phyloP scores from a whole-genome alignment of 2,329 filamentous ascomycete species.

The Fusarium denticulatum region DNA sequence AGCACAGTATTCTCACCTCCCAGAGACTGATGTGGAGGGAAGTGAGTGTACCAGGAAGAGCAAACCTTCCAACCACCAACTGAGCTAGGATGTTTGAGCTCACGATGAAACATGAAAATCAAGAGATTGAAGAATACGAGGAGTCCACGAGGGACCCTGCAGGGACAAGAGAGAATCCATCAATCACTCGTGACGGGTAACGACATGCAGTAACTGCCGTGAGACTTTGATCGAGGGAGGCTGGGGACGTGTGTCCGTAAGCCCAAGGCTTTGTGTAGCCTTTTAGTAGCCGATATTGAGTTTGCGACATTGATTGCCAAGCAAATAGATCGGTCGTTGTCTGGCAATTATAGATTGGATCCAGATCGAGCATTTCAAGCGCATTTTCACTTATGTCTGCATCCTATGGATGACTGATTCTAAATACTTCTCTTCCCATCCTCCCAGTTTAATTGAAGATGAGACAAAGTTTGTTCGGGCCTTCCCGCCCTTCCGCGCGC shows the following conservation, averaged over 20 bases:
- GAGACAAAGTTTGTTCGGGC: slow-evolving; percentile 38
- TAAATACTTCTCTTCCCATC: not conserved
- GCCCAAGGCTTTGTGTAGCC: not conserved
- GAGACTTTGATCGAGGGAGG: slow-evolving; percentile 29
- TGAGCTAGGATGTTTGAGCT: not conserved
- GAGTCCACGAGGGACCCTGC: slow-evolving; percentile 2
- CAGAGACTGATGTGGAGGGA: not conserved
- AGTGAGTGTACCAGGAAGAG: not conserved
- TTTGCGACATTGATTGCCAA: slow-evolving; percentile 7
- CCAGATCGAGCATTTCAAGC: not conserved
- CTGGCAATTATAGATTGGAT: not conserved
- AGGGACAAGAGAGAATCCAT: slow-evolving; percentile 13
- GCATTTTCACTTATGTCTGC: not conserved
- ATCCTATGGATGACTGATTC: not conserved
- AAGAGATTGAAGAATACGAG: slow-evolving; percentile 19
- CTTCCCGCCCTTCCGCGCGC: slow-evolving; percentile 39
- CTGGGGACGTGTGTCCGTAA: slow-evolving; percentile 29
- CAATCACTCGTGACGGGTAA: slow-evolving; percentile 27
- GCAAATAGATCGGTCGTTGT: not conserved
- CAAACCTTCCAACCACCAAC: slow-evolving; percentile 1
- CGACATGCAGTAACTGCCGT: slow-evolving; percentile 18
- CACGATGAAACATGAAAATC: not conserved
- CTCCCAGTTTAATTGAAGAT: not conserved
- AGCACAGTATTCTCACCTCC: too few species aligned
- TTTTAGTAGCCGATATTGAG: not conserved